phyloP scores from a whole-genome alignment of 2,329 filamentous ascomycete species.

The Verticillium tricorpus region DNA sequence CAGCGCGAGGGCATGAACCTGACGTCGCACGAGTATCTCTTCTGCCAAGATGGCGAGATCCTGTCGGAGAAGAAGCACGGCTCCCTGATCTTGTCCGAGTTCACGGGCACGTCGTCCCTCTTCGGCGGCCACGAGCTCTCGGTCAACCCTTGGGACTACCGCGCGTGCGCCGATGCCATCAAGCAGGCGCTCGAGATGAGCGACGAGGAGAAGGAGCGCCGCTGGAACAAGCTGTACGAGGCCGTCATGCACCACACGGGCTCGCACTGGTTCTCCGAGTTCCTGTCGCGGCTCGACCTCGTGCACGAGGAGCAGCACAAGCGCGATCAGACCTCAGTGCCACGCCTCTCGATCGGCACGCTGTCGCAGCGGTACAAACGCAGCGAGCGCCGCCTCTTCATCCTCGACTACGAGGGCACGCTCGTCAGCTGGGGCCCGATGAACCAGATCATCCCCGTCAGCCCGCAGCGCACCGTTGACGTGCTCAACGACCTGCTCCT shows the following conservation, averaged over 20 bases:
- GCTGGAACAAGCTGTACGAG: constrained; percentile 71
- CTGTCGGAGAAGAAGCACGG: constrained; percentile 72
- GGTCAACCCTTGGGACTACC: constrained; percentile 95
- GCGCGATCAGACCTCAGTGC: constrained; percentile 81
- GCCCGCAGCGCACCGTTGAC: constrained; percentile 76
- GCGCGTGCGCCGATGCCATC: constrained; percentile 81
- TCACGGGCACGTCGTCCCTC: constrained; percentile 85
- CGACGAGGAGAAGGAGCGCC: constrained; percentile 64
- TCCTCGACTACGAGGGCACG: constrained; percentile 92
- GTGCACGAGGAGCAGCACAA: constrained; percentile 81
- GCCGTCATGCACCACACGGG: constrained; percentile 80
- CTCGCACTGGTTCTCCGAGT: constrained; percentile 77
- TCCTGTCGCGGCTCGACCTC: constrained; percentile 64
- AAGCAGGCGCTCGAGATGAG: constrained; percentile 77
- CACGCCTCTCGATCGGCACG: constrained; percentile 67
- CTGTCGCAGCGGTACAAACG: constrained; percentile 63
- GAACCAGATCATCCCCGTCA: constrained; percentile 78
- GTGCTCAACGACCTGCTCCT: constrained; percentile 76
- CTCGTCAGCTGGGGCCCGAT: constrained; percentile 83
- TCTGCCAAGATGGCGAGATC: constrained; percentile 80
- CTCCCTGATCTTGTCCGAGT: constrained; percentile 88
- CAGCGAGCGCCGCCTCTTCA: constrained; percentile 69
- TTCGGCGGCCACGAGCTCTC: constrained; percentile 77
- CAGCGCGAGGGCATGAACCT: constrained; percentile 97
- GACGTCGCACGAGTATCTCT: constrained; percentile 89